phyloP scores from a whole-genome alignment of 2,329 filamentous ascomycete genomes.

The Penicillium sp. region DNA sequence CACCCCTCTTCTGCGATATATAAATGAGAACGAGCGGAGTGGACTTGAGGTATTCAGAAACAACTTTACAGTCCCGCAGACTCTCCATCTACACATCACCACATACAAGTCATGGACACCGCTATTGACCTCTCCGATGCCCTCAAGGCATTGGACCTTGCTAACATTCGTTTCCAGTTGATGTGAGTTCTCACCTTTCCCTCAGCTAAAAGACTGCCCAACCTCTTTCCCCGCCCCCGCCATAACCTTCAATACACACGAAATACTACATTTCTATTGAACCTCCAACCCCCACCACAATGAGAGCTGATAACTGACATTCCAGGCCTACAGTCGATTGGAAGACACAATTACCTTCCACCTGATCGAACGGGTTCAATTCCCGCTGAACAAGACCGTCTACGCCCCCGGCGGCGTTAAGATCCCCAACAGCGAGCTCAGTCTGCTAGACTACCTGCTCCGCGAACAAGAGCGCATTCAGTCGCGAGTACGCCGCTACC shows the following conservation, averaged over 20 bases:
- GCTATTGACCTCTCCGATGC: slow-evolving; percentile 85
- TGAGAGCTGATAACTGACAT: slow-evolving; percentile 10
- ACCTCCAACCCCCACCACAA: not conserved
- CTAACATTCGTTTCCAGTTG: slow-evolving; percentile 88
- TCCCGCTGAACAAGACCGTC: slow-evolving; percentile 85
- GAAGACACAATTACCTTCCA: slow-evolving; percentile 98
- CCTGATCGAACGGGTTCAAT: slow-evolving; percentile 96
- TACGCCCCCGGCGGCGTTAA: slow-evolving; percentile 78
- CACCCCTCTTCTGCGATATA: not conserved
- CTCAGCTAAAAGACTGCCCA: slow-evolving; percentile 1
- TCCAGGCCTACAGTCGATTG: slow-evolving; percentile 64
- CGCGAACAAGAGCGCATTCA: slow-evolving; percentile 86
- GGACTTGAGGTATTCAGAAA: slow-evolving; percentile 2
- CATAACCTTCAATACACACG: slow-evolving; percentile 1
- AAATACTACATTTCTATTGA: not conserved
- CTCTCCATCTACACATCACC: slow-evolving; percentile 14
- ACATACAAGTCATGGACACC: slow-evolving; percentile 68
- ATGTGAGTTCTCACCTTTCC: slow-evolving; percentile 62
- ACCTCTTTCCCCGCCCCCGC: slow-evolving; percentile 14
- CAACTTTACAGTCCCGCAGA: slow-evolving; percentile 15
- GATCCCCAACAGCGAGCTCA: slow-evolving; percentile 70
- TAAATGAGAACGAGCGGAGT: slow-evolving; percentile 1
- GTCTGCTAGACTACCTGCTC: slow-evolving; percentile 93
- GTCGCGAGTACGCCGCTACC: slow-evolving; percentile 88
- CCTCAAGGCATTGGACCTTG: slow-evolving; percentile 80